Conservation (phyloP, 352 stramenopile species). For the Nothophytophthora sp. region DNA sequence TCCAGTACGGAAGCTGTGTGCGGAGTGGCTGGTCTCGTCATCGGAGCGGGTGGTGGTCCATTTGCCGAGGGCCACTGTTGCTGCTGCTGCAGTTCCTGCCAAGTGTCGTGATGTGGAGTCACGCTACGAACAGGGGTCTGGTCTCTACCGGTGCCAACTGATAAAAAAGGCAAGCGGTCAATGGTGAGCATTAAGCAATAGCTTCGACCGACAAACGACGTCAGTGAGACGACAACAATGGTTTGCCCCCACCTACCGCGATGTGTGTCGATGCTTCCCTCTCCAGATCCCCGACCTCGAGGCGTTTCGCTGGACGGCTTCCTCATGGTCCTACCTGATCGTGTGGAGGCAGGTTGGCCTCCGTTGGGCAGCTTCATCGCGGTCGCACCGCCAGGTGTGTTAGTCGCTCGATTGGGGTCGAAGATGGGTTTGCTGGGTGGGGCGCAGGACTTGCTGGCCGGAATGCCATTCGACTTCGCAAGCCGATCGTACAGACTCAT, state of each 20-base stretch:
- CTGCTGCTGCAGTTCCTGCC: constrained; percentile 18
- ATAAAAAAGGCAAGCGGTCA: background rate
- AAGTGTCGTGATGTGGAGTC: constrained; percentile 8
- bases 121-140: constrained; percentile 3
- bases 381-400: constrained; percentile 1
- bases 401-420: constrained; percentile 10
- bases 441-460: constrained; percentile 25
- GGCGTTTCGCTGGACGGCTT: constrained; percentile 14
- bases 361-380: constrained; percentile 3
- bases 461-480: constrained; percentile 45
- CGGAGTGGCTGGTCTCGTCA: constrained; percentile 3
- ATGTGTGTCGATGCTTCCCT: too few relatives aligned
- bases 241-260: too few relatives aligned
- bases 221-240: too few relatives aligned
- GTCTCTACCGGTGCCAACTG: constrained; percentile 8
- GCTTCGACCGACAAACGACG: too few relatives aligned
- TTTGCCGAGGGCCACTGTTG: constrained; percentile 7
- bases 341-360: constrained; percentile 1
- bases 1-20: constrained; percentile 22
- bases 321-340: constrained; percentile 1
- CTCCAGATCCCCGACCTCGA: constrained; percentile 17
- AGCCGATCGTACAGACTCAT: constrained; percentile 74
- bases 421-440: constrained; percentile 42
- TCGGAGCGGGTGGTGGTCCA: too few relatives aligned
- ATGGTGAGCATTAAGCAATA: too few relatives aligned